These are phyloP conservation scores for Tricholoma hemisulphureum DNA, from an alignment of 768 basidiomycete species.

Conservation along the genomic window DNA sequence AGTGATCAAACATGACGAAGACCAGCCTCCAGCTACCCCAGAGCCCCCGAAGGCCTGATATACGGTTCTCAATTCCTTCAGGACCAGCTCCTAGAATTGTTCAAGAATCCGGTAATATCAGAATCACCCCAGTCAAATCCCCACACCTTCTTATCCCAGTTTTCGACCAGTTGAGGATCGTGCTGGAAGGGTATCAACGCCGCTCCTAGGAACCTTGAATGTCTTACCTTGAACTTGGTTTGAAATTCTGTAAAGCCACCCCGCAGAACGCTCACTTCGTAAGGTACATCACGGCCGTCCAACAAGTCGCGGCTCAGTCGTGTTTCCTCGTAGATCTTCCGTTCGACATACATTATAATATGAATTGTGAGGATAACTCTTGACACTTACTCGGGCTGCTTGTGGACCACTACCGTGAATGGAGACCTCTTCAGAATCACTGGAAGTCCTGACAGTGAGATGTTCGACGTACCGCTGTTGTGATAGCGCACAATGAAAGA, in stretches of 20 bases:
- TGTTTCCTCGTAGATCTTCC: conserved; percentile 68
- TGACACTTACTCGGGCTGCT: conserved; percentile 60
- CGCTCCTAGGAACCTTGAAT: not conserved
- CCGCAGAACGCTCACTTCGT: conserved; percentile 63
- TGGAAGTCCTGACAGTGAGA: not conserved
- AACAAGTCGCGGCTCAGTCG: conserved; percentile 37
- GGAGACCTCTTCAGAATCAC: conserved; percentile 5
- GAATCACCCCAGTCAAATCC: conserved; percentile 38
- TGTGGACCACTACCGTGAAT: conserved; percentile 69
- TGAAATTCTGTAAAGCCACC: conserved; percentile 78
- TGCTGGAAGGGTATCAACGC: conserved; percentile 31
- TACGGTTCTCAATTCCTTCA: not conserved
- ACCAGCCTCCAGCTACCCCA: conserved; percentile 15
- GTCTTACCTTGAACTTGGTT: conserved; percentile 56
- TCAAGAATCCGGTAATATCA: not conserved
- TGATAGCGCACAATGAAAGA: conserved; percentile 80
- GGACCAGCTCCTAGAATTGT: not conserved
- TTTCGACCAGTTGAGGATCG: conserved; percentile 70
- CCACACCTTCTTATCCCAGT: conserved; percentile 72
- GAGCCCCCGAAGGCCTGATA: not conserved
- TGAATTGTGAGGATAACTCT: not conserved
- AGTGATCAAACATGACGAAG: conserved; percentile 41
- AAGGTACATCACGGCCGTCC: conserved; percentile 39
- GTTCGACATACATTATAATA: conserved; percentile 3
- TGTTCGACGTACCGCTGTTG: conserved; percentile 64